Evolutionary conservation across 2,329 filamentous ascomycete genomes (phyloP), one percentile per base, ranked within the genome.

Genomic region (Monosporascus sp.): DNA sequence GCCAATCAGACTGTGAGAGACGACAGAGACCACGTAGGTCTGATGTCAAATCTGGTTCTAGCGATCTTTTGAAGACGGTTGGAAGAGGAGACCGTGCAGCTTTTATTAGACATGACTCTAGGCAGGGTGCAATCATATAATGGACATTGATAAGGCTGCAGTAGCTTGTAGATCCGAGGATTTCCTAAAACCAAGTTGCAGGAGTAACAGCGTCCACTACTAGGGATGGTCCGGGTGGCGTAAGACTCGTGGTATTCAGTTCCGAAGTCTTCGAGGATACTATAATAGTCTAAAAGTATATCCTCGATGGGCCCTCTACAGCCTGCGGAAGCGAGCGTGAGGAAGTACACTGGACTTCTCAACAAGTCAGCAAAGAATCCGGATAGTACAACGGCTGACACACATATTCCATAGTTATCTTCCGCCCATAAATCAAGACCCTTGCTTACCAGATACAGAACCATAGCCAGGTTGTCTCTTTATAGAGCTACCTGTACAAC

Each of bases 31-130:
- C 19, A 44, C 5, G n/a, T 24, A 44, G 14, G 22, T 17, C 41
- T 44, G 41, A 22, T 20, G 41, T 54, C 57, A 51, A 58, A 31
- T 59, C 53, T 19, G 55, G 57, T 26, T 54, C 51, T 24, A 59
- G 26, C 26, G 54, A 38, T 3, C 7, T 16, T 16, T 47, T 52
- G 38, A 54, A 44, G n/a, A 44, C 20, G 11, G 20, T 24, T 44
- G 41, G 20, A 44, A 26, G 5, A 4, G 2, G 14, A 16, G 3
- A 0, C 5, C 14, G 1, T 0, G 14, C 44, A 17, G 24, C 24
- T n/a, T n/a, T n/a, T 2, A 3, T 14, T 40, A 51, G 3, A 2
- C 57, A 53, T 5, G 53, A 54, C 7, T 31, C 2, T 16, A 55
- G 16, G 7, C 51, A 38, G 9, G 9, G 53, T 52, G 19, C 5